Evolutionary conservation across 257 asterid species (phyloP), one percentile per base, ranked within the genome.

Genomic region (Solanum appendiculatum): DNA sequence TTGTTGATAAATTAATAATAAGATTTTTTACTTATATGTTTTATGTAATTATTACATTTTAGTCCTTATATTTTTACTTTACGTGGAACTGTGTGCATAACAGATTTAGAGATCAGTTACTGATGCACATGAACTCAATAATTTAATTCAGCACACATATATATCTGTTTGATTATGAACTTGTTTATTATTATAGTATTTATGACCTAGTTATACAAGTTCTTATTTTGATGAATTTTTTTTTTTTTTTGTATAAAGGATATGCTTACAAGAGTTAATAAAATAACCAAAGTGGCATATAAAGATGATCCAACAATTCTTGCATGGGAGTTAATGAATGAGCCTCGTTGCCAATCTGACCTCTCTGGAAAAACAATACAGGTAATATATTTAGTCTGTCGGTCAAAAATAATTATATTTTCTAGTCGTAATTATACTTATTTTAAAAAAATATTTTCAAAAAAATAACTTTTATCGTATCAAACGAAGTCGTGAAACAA

Each of bases 301-400:
- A 86, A 75, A 37, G 56, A 86, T 75, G 88, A 86, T 29, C 46
- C 78, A 25, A 86, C 78, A n/a, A 86, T 86, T 44, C 82, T 86
- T 63, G 73, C 88, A 23, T 86, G 77, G 85, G 88, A 86, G 16
- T 9, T 86, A 8, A 86, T 86, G 60, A 86, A 86, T 86, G 85
- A 86, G 64, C 64, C 85, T n/a, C 68, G 88, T 33, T 86, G 85
- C 85, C 13, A 21, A 23, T 75, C 88, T 34, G 88, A 86, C 48
- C 74, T 64, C 3, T 75, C 85, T 20, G 88, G 78, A 18, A 86
- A 75, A 48, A 86, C 88, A 39, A 39, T 86, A n/a, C 85, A 86
- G 85, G 88, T 72, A 34, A 34, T 15, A 16, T 31, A 29, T 27
- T 63, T 63, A 63, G 7, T n/a, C 2, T 16, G 2, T n/a, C 16